A percentile compares a stretch with the other conserved stretches of the same genome.
Conservation (phyloP, 495 filamentous ascomycete genomes). For the Parathielavia appendiculata region DNA sequence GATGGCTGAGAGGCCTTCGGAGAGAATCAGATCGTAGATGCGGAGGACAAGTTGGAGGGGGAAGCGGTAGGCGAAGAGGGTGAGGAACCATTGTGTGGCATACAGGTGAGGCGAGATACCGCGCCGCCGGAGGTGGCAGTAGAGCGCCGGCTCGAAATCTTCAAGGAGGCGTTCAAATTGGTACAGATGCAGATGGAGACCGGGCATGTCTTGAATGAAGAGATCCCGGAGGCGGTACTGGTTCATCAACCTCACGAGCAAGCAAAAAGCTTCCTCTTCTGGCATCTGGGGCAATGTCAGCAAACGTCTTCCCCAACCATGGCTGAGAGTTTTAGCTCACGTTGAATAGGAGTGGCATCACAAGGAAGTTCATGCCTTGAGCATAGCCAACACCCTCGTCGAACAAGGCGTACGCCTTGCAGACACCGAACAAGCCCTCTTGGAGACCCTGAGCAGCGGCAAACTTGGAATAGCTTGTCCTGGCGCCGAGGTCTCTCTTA, state of each 20-base stretch:
- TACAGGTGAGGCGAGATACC: conserved; percentile 88
- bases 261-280: conserved; percentile 91
- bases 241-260: conserved; percentile 93
- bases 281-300: conserved; percentile 61
- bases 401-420: conserved; percentile 95
- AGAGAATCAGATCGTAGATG: conserved; percentile 94
- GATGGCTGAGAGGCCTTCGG: conserved; percentile 88
- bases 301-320: background rate
- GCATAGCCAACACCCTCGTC: conserved; percentile 95
- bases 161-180: conserved; percentile 94
- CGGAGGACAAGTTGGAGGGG: conserved; percentile 92
- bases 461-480: conserved; percentile 96
- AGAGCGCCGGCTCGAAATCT: conserved; percentile 88
- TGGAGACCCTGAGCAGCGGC: conserved; percentile 82
- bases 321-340: conserved; percentile 42
- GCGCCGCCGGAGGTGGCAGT: conserved; percentile 86
- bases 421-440: conserved; percentile 89
- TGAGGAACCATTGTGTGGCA: conserved; percentile 98
- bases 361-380: conserved; percentile 98
- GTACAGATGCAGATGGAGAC: conserved; percentile 86
- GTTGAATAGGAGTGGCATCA: conserved; percentile 96
- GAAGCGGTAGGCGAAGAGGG: conserved; percentile 97
- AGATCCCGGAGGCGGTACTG: conserved; percentile 89
- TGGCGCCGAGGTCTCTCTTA: conserved; percentile 78
- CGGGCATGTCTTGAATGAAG: conserved; percentile 95